These are phyloP conservation scores for Litchi chinensis DNA, from an alignment of 345 rosid genomes.

Conservation along the genomic window DNA sequence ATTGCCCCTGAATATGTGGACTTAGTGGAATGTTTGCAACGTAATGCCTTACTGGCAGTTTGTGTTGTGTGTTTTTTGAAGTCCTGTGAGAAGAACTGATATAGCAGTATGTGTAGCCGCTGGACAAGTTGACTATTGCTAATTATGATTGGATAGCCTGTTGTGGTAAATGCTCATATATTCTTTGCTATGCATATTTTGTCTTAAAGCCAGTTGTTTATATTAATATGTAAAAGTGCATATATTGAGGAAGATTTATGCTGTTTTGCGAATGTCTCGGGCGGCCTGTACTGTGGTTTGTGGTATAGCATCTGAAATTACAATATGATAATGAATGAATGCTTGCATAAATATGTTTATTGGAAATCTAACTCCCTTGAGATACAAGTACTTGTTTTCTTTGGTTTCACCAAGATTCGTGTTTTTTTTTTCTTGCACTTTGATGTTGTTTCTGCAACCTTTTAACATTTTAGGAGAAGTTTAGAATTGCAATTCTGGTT, in stretches of 20 bases:
- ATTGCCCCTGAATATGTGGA: neutral
- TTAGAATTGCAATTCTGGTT: slow-evolving; percentile 86
- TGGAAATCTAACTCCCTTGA: neutral
- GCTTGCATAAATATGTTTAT: neutral
- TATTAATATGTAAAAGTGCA: neutral
- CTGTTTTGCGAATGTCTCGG: neutral
- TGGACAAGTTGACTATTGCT: neutral
- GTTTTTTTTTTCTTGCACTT: neutral
- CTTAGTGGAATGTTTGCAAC: neutral
- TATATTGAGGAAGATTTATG: neutral
- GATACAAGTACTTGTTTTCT: neutral
- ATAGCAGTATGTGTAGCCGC: neutral
- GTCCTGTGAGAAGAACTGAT: neutral
- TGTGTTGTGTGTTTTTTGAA: neutral
- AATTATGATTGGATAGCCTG: neutral
- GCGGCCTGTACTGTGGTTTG: neutral
- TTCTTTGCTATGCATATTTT: neutral
- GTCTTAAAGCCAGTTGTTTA: neutral
- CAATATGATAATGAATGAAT: neutral
- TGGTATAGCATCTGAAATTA: neutral
- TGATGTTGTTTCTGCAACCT: slow-evolving; percentile 17
- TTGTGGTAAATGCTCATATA: neutral
- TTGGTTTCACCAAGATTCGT: neutral
- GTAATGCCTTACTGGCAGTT: neutral
- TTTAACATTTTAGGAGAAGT: slow-evolving; percentile 57